Percentiles rank a stretch among this genome's conserved stretches.
Evolutionary conservation across 345 rosid genomes (phyloP).

Genomic region (Triadica sebifera): DNA sequence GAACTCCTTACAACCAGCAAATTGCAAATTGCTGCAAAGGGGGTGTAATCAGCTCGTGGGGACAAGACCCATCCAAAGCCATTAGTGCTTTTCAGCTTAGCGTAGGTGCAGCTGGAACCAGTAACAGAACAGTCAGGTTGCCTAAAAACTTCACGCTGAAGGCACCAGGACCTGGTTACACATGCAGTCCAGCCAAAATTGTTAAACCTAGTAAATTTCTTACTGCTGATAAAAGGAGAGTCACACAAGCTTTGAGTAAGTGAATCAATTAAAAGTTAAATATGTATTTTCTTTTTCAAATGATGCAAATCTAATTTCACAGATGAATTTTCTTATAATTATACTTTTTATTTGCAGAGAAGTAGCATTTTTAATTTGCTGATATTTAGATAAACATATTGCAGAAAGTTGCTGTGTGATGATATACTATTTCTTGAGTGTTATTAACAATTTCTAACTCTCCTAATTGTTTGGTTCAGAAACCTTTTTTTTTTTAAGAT

Average conservation of each 20-base stretch:
- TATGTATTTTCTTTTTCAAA: neutral
- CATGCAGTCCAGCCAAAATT: constrained; percentile 62
- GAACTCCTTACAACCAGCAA: constrained; percentile 69
- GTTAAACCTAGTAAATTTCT: constrained; percentile 54
- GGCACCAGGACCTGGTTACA: constrained; percentile 88
- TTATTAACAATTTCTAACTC: neutral
- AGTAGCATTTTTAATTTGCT: neutral
- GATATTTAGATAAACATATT: too few relatives aligned
- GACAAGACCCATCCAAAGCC: constrained; percentile 71
- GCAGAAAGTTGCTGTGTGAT: too few relatives aligned
- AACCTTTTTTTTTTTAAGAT: neutral
- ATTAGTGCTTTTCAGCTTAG: constrained; percentile 70
- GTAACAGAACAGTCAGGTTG: constrained; percentile 60
- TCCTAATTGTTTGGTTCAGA: neutral
- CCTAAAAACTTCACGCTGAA: constrained; percentile 72
- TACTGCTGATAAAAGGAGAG: constrained; percentile 60
- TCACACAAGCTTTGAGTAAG: constrained; percentile 84
- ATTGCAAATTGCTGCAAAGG: constrained; percentile 85
- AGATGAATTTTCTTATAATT: neutral
- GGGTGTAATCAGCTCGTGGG: constrained; percentile 73
- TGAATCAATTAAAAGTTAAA: constrained; percentile 7
- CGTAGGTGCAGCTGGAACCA: constrained; percentile 77
- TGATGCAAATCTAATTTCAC: neutral
- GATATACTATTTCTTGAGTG: neutral
- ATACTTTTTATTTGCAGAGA: neutral